Conservation (phyloP, 1,139 yeast genomes). For the Pichia sp. region DNA sequence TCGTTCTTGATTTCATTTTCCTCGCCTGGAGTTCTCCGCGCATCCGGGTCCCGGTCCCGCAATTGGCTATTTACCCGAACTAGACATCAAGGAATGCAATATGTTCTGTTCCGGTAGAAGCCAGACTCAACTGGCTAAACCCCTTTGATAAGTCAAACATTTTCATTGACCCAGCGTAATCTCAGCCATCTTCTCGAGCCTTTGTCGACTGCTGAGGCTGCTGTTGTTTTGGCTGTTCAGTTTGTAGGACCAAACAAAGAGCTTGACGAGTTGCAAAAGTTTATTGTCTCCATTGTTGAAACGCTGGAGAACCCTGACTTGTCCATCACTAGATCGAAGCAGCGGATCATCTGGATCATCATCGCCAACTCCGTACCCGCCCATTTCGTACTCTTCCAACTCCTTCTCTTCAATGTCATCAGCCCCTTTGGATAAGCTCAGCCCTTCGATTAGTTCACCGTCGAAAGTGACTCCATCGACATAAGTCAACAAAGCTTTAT, state of each 20-base stretch:
- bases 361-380: constrained; percentile 1
- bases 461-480: constrained; percentile 6
- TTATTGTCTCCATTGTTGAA: constrained; percentile 35
- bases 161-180: not conserved
- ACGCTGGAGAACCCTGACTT: not conserved
- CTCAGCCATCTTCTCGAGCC: constrained; percentile 5
- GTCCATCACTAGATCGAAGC: not conserved
- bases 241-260: constrained; percentile 49
- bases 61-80: not conserved
- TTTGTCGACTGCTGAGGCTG: constrained; percentile 1
- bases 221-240: not conserved
- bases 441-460: not conserved
- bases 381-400: not conserved
- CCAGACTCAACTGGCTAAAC: too few species aligned
- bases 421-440: too few species aligned
- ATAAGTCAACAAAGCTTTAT: constrained; percentile 37
- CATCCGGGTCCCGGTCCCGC: constrained; percentile 10
- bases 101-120: not conserved
- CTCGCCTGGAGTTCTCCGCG: constrained; percentile 5
- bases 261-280: constrained; percentile 51
- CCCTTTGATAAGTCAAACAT: too few species aligned
- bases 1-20: not conserved
- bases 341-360: constrained; percentile 8
- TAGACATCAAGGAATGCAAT: not conserved
- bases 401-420: not conserved